These are phyloP conservation scores for Plantago elongata DNA, from an alignment of 257 asterid species.

Conservation along the genomic window DNA sequence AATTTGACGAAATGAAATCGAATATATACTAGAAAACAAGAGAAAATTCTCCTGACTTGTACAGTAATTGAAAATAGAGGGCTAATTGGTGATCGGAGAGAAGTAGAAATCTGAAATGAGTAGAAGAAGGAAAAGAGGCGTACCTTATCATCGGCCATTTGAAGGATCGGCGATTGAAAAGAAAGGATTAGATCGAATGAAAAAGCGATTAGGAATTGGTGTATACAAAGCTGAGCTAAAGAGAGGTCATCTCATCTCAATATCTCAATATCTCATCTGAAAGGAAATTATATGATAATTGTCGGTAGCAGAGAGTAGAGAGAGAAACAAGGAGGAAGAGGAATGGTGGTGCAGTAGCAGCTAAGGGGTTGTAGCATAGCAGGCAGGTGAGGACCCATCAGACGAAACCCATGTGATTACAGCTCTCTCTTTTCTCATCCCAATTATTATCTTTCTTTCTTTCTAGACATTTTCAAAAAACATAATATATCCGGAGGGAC, in stretches of 20 bases:
- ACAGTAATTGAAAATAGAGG: slow-evolving; percentile 11
- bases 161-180: slow-evolving; percentile 9
- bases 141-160: slow-evolving; percentile 57
- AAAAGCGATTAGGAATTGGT: slow-evolving; percentile 1
- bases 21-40: neutral
- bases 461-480: too few relatives aligned
- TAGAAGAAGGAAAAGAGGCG: neutral
- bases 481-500: too few relatives aligned
- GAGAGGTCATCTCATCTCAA: slow-evolving; percentile 24
- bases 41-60: neutral
- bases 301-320: slow-evolving; percentile 40
- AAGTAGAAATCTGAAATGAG: slow-evolving; percentile 25
- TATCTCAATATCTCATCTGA: too few relatives aligned
- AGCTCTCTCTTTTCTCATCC: slow-evolving; percentile 25
- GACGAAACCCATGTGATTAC: slow-evolving; percentile 67
- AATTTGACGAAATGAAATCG: slow-evolving; percentile 9
- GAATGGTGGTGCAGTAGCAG: slow-evolving; percentile 2
- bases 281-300: too few relatives aligned
- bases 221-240: slow-evolving; percentile 32
- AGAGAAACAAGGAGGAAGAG: slow-evolving; percentile 27
- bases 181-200: slow-evolving; percentile 15
- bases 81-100: slow-evolving; percentile 10
- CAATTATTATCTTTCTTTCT: slow-evolving; percentile 1
- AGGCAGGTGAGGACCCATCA: slow-evolving; percentile 35
- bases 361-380: too few relatives aligned